Percentiles rank a stretch among this genome's conserved stretches.
These are phyloP conservation scores for Trametes cingulata DNA, from an alignment of 768 basidiomycete species.

Conservation along the genomic window DNA sequence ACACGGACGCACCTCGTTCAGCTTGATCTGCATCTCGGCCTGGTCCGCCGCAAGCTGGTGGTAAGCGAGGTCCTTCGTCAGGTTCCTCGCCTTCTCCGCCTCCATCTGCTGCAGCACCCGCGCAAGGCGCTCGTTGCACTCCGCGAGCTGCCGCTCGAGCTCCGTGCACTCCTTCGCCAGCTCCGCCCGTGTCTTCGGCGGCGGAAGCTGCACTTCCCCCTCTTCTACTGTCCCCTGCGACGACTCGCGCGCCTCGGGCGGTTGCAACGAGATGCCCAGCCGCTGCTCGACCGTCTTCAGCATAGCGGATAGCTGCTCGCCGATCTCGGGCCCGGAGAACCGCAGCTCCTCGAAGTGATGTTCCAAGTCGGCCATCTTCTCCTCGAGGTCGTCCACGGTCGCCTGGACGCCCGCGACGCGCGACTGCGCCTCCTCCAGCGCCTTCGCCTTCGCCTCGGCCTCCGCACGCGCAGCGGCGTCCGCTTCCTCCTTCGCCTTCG, in stretches of 20 bases:
- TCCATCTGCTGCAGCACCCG: background rate
- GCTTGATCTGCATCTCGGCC: background rate
- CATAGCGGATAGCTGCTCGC: background rate
- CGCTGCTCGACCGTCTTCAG: background rate
- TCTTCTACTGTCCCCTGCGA: background rate
- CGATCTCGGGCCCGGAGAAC: background rate
- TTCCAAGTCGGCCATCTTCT: slow-evolving; percentile 13
- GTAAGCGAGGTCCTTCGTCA: background rate
- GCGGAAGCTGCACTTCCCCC: background rate
- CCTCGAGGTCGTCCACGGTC: background rate
- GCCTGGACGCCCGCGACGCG: background rate
- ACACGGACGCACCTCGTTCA: slow-evolving; percentile 3
- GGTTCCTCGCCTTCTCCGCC: slow-evolving; percentile 2
- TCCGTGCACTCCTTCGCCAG: slow-evolving; percentile 4
- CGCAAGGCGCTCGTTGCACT: background rate
- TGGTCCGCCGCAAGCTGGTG: slow-evolving; percentile 11
- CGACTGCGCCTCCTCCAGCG: background rate
- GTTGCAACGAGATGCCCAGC: background rate
- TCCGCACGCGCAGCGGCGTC: background rate
- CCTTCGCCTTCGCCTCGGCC: background rate
- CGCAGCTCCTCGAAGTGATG: slow-evolving; percentile 3
- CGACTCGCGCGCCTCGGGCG: background rate
- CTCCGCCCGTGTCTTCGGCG: slow-evolving; percentile 5
- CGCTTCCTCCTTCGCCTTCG: background rate
- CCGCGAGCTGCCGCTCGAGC: background rate